Evolutionary conservation across 2,329 filamentous ascomycete species (phyloP), one percentile per base, ranked within the genome.

Genomic region (Bretziella fagacearum): DNA sequence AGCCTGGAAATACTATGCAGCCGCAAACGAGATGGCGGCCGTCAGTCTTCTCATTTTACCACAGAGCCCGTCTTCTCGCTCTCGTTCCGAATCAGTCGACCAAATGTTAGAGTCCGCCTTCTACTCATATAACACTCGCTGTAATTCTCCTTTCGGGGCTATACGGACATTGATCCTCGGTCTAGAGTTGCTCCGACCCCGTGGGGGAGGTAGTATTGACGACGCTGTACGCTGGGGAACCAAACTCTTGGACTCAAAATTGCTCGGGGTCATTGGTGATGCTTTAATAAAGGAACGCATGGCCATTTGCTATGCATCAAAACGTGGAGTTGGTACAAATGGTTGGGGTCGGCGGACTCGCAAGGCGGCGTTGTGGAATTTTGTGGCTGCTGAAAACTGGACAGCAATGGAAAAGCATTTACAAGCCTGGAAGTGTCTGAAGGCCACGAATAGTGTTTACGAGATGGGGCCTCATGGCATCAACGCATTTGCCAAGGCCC

Each of bases 1-100:
- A 61, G 93, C 91, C 1, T 98, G 91, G 91, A 84, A 77, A 55
- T 84, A 96, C 57, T 85, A 95, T 59, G 91, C 91, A 0, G 89
- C 84, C 3, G 81, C 84, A 1, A 89, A 93, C 60, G 91, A 98
- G 65, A 96, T 98, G 89, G 81, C 83, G 25, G 87, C 84, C 4
- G 65, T 95, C 10, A 84, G 84, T 56, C 74, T 84, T 33, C 72
- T 98, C 27, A 71, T 98, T 51, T 79, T 81, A 56, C 78, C 84
- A 0, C 74, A 82, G 51, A 71, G 73, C 13, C 67, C 82, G 52
- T 78, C 77, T 2, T 77, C 81, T 11, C 94, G 87, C 59, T 76
- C 74, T 23, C 78, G 89, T 51, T 67, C 80, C 1, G 91, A 96
- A 56, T 80, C 76, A 4, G 73, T 95, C 32, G 84, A 93, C 55